A percentile compares a stretch with the other conserved stretches of the same genome.
phyloP scores from a whole-genome alignment of 2,329 filamentous ascomycete genomes.

The Stagonosporopsis chrysanthemi region DNA sequence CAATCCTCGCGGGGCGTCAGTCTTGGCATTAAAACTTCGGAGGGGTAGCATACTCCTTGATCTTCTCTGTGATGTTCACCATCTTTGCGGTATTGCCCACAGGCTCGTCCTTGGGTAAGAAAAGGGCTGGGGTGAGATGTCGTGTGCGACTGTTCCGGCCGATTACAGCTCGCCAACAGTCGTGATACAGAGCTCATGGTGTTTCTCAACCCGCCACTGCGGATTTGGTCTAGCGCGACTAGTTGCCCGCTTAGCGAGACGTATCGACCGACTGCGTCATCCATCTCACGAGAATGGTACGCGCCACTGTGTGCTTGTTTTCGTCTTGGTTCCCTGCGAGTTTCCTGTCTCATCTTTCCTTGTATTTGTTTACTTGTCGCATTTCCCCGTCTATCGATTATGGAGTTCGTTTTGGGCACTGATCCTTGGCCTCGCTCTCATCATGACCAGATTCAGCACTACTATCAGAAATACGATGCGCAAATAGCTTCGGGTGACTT shows the following conservation, averaged over 20 bases:
- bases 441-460: conserved; percentile 44
- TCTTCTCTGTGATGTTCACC: conserved; percentile 99
- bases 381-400: not conserved
- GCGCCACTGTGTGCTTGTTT: conserved; percentile 29
- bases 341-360: conserved; percentile 11
- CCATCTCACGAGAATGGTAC: conserved; percentile 6
- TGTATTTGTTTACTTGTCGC: not conserved
- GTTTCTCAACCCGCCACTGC: conserved; percentile 33
- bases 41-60: conserved; percentile 81
- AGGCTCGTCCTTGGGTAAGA: conserved; percentile 2
- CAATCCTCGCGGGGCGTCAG: conserved; percentile 73
- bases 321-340: conserved; percentile 2
- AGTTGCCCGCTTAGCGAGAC: conserved; percentile 31
- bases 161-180: conserved; percentile 22
- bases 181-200: conserved; percentile 47
- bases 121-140: conserved; percentile 17
- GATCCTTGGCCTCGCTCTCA: conserved; percentile 44
- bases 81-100: conserved; percentile 61
- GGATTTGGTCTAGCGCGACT: conserved; percentile 27
- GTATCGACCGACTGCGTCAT: conserved; percentile 42
- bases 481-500: conserved; percentile 50
- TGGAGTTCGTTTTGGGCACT: conserved; percentile 7
- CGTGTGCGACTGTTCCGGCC: not conserved
- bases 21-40: conserved; percentile 40
- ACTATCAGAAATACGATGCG: conserved; percentile 51